Base-by-base conservation (phyloP, 345 rosid species). In the Boechera divaricarpa region DNA sequence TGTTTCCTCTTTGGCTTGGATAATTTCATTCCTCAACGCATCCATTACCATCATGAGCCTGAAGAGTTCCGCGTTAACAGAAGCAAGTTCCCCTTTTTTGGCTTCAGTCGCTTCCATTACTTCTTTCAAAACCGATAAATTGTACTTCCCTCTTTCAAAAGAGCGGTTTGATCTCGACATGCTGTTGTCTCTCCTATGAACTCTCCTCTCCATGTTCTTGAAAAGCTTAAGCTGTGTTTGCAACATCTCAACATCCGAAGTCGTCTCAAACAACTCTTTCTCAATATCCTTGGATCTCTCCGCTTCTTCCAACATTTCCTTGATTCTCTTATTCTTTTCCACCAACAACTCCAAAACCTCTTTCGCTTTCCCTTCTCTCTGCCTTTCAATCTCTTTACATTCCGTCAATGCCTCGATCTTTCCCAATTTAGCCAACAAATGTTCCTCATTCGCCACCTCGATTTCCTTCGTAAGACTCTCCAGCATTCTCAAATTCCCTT, bases 41-140 rank as follows among this genome's bases (percentile, higher is more conserved):
- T 93, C 96, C 91, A 93, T 88, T 1, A 88, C 84, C 11, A 76
- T 21, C 91, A 90, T 86, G 78, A 90, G 82, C 66, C 70, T 85
- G 73, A 86, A 88, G 32, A 90, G 87, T 38, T 88, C 90, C 52
- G 83, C 87, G 69, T 73, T 85, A 41, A 85, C 66, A 10, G 81
- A 77, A 68, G 75, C 84, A 82, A 90, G 70, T 58, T 91, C 94
- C 39, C 82, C 75, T 82, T 85, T 87, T 29, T 88, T 87, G 3
- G 59, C 87, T 63, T 87, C 86, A 55, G 87, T 59, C 18, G 81
- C 90, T 61, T 81, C 82, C 1, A 49, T 80, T 39, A 82, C 76
- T 24, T 89, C 82, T 57, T 52, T 69, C 68, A 85, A 75, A 62
- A 70, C 70, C 61, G 82, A 56, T 15, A 72, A 77, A 66, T 55